These are phyloP conservation scores for Pseudogymnoascus sp. DNA, from an alignment of 2,329 filamentous ascomycete species.

Conservation along the genomic window DNA sequence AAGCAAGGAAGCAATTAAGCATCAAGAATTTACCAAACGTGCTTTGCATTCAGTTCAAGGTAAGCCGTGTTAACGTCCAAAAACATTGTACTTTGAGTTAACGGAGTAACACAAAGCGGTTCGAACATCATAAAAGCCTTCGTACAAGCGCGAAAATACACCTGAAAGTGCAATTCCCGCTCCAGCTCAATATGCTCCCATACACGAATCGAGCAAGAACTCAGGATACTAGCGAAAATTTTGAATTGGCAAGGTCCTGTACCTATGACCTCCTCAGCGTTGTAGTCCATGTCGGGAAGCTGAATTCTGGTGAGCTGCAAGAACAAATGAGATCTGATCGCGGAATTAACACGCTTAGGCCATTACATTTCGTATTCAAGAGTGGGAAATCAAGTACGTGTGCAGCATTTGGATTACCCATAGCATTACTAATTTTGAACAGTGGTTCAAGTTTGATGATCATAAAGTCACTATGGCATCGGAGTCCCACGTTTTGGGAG, in stretches of 20 bases:
- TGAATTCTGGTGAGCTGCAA: conserved; percentile 60
- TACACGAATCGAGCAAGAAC: conserved; percentile 67
- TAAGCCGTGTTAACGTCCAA: conserved; percentile 33
- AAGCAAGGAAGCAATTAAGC: conserved; percentile 76
- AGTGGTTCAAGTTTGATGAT: conserved; percentile 97
- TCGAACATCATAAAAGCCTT: conserved; percentile 66
- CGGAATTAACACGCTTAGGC: conserved; percentile 35
- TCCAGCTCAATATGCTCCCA: conserved; percentile 82
- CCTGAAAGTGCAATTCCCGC: conserved; percentile 76
- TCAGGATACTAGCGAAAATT: conserved; percentile 44
- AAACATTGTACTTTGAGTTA: neutral
- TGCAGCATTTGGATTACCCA: neutral
- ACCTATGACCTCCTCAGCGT: conserved; percentile 85
- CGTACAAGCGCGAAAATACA: conserved; percentile 81
- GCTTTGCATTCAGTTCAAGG: conserved; percentile 87
- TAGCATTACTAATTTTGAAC: conserved; percentile 18
- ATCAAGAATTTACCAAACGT: conserved; percentile 84
- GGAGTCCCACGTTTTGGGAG: conserved; percentile 76
- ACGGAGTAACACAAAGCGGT: conserved; percentile 41
- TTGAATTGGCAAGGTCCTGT: conserved; percentile 57
- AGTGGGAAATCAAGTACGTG: conserved; percentile 62
- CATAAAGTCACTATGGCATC: conserved; percentile 81
- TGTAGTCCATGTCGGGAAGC: conserved; percentile 86
- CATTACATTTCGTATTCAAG: conserved; percentile 89
- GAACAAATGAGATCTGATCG: neutral